Evolutionary conservation across 192 early-diverging fungal species (phyloP), one percentile per base, ranked within the genome.

Genomic region (Phycomyces nitens): DNA sequence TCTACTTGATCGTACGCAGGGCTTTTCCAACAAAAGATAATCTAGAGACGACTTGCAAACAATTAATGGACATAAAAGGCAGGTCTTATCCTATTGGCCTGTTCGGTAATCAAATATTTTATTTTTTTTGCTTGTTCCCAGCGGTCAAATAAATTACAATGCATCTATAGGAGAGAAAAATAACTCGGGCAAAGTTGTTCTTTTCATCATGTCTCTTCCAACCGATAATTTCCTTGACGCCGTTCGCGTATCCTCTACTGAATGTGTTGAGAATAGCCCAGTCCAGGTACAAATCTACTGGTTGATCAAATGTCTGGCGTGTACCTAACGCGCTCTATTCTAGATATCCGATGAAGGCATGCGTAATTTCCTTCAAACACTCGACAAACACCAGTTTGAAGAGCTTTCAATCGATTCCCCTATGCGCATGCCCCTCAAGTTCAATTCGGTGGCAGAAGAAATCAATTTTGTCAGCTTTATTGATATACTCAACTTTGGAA

Each of bases 401-500:
- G 69, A 85, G 54, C 65, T 82, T 29, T 70, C 74, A 1, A 63
- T 68, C 51, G 75, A 76, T 77, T 83, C 82, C 38, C 77, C 66
- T 53, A 80, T 83, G 68, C 67, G 57, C 0, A 73, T 95, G 59
- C 93, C 93, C 0, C 79, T 95, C n/a, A 76, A 78, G 40, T 95
- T 94, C 56, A 86, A 88, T 50, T 84, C 77, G 16, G 8, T 85
- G 4, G 83, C 87, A 51, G 82, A 89, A 65, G 91, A 95, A 73
- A 61, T 94, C 60, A 90, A 90, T 63, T 78, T 92, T 42, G 81
- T 95, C 18, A 83, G 84, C 2, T 59, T 93, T 29, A 77, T 90
- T 16, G 89, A 87, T 64, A 66, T 92, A 59, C 80, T 95, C 42
- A 85, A 88, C 62, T 80, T 94, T 59, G 93, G 93, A 21, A 87